Base-by-base conservation (phyloP, 2,329 filamentous ascomycete species). In the Cladophialophora carrionii region DNA sequence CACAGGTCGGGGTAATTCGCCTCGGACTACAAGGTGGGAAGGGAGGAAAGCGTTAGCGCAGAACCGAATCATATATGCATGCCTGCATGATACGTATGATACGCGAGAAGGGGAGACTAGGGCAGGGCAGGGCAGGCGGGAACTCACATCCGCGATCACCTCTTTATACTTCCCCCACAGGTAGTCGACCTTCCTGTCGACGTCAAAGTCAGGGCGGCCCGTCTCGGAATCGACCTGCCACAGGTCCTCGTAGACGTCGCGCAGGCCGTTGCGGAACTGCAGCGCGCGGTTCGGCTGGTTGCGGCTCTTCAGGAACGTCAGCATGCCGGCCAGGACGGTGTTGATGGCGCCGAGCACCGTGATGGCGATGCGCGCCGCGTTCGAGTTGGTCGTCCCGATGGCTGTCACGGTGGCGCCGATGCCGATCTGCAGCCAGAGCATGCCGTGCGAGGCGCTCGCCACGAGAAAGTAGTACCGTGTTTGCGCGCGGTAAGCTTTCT, bases 1-100 rank as follows among this genome's bases (percentile, higher is more conserved):
- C 65, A 67, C 7, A 67, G 49, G 49, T 67, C 65, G 10, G 57
- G 65, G 34, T 67, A 67, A 37, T 67, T 67, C n/a, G 65, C 61
- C 29, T 58, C 29, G 12, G 62, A 58, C 43, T 67, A 4, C 14
- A 20, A 17, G 43, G 34, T 7, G 1, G n/a, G 26, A 20, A 43
- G 7, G 1, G 17, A 17, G 4, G 17, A 43, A 17, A n/a, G 37
- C 7, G 2, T 41, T n/a, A n/a, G 37, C 37, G 37, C 14, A 6
- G 37, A n/a, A 41, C 3, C 4, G 37, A 17, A 43, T 7, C 37
- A 8, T 5, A 17, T n/a, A n/a, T n/a, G n/a, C n/a, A n/a, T n/a
- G n/a, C n/a, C n/a, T n/a, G 34, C 34, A 14, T 12, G 34, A 41
- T 14, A 17, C 3, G 37, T 2, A 3, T 4, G 3, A 17, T 12